These are phyloP conservation scores for Amylocystis lapponica DNA, from an alignment of 768 basidiomycete genomes.

Conservation along the genomic window DNA sequence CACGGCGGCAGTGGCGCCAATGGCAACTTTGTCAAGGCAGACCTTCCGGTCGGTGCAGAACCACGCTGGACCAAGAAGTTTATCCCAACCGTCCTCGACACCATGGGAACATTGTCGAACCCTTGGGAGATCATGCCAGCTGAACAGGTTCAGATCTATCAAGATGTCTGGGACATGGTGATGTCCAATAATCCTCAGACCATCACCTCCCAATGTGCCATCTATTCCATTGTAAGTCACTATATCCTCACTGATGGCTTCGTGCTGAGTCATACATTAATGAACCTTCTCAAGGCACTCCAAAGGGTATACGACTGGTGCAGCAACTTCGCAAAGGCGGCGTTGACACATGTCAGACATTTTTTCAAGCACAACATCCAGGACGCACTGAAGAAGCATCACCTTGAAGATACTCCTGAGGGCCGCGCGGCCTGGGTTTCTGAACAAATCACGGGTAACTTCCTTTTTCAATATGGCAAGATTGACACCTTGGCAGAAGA, in stretches of 20 bases:
- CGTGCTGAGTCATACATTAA: too few species aligned
- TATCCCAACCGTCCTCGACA: background rate
- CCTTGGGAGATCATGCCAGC: background rate
- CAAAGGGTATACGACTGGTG: too few species aligned
- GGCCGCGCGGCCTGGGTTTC: background rate
- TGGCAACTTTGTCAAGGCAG: background rate
- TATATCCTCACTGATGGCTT: too few species aligned
- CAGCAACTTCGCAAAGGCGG: too few species aligned
- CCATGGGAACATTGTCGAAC: background rate
- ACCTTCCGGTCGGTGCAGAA: background rate
- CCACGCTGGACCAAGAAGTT: background rate
- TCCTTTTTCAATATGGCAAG: background rate
- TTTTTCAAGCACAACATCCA: background rate
- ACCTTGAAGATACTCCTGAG: background rate
- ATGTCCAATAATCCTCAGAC: too few species aligned
- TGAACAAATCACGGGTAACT: background rate
- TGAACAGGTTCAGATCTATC: too few species aligned
- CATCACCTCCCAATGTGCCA: too few species aligned
- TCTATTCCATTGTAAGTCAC: too few species aligned
- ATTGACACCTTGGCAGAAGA: background rate
- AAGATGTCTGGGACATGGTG: too few species aligned
- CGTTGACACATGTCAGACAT: background rate
- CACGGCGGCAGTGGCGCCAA: background rate
- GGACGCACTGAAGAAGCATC: background rate
- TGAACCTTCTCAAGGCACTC: too few species aligned